Conservation (phyloP, 2,329 filamentous ascomycete species). For the Aspergillus brunneoviolaceus region DNA sequence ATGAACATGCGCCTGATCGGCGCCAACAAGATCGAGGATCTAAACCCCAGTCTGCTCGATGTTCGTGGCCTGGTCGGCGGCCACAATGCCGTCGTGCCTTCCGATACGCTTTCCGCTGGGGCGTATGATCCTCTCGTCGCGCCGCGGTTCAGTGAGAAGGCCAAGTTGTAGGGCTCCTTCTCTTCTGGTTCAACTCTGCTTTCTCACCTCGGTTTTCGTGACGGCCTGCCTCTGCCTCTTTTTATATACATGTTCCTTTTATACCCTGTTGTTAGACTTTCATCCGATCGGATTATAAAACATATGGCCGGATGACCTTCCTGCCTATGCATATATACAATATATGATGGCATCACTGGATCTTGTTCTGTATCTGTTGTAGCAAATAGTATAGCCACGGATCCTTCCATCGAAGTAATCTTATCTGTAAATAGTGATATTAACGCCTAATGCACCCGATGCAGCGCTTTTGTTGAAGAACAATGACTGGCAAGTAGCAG, state of each 20-base stretch:
- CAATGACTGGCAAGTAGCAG: neutral
- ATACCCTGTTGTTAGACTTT: conserved; percentile 6
- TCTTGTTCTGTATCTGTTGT: too few species aligned
- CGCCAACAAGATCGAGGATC: conserved; percentile 68
- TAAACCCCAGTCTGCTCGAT: conserved; percentile 81
- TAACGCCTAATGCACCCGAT: neutral
- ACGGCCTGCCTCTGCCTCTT: neutral
- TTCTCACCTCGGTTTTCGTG: neutral
- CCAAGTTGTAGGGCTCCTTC: conserved; percentile 34
- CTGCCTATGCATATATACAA: neutral
- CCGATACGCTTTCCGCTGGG: conserved; percentile 59
- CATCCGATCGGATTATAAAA: conserved; percentile 1
- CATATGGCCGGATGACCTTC: neutral
- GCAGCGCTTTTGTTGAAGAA: neutral
- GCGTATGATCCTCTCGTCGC: conserved; percentile 58
- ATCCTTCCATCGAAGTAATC: neutral
- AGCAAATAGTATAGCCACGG: too few species aligned
- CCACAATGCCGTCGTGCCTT: conserved; percentile 59
- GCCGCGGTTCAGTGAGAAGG: conserved; percentile 51
- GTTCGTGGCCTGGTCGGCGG: conserved; percentile 62
- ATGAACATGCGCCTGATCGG: conserved; percentile 98
- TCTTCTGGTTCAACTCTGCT: neutral
- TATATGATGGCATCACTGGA: neutral
- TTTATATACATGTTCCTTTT: neutral
- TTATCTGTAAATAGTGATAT: neutral